Evolutionary conservation across 2,329 filamentous ascomycete species (phyloP).

Genomic region (Trichoderma cornu-damae): DNA sequence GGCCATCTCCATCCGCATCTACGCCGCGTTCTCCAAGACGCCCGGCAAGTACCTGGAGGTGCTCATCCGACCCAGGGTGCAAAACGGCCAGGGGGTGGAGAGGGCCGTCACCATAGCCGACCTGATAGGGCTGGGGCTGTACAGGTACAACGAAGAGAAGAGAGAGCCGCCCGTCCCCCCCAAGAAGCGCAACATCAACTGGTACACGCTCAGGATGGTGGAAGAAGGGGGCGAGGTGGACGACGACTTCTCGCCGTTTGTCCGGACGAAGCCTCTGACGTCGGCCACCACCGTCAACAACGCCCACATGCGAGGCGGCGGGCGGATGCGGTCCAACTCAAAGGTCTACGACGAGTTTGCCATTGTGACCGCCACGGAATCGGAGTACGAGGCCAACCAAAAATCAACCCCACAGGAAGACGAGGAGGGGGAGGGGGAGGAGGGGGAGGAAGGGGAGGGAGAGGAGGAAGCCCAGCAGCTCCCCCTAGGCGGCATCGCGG

Average conservation of each 20-base stretch:
- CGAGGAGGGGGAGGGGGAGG: slow-evolving; percentile 36
- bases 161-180: slow-evolving; percentile 59
- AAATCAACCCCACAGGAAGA: slow-evolving; percentile 61
- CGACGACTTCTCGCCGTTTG: slow-evolving; percentile 75
- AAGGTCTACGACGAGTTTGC: slow-evolving; percentile 81
- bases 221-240: slow-evolving; percentile 81
- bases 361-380: slow-evolving; percentile 64
- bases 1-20: slow-evolving; percentile 71
- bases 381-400: slow-evolving; percentile 65
- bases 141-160: slow-evolving; percentile 73
- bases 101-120: slow-evolving; percentile 68
- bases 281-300: slow-evolving; percentile 81
- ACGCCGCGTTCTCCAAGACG: slow-evolving; percentile 64
- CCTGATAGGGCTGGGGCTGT: slow-evolving; percentile 74
- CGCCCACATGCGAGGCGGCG: slow-evolving; percentile 62
- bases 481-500: slow-evolving; percentile 32
- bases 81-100: slow-evolving; percentile 58
- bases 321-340: slow-evolving; percentile 59
- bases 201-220: slow-evolving; percentile 78
- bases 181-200: slow-evolving; percentile 70
- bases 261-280: slow-evolving; percentile 66
- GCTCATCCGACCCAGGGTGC: slow-evolving; percentile 62
- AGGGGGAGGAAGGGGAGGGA: no score
- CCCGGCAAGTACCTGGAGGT: slow-evolving; percentile 65
- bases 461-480: slow-evolving; percentile 24